phyloP scores from a whole-genome alignment of 306 rosid genomes.

The Phaseolus lunatus region DNA sequence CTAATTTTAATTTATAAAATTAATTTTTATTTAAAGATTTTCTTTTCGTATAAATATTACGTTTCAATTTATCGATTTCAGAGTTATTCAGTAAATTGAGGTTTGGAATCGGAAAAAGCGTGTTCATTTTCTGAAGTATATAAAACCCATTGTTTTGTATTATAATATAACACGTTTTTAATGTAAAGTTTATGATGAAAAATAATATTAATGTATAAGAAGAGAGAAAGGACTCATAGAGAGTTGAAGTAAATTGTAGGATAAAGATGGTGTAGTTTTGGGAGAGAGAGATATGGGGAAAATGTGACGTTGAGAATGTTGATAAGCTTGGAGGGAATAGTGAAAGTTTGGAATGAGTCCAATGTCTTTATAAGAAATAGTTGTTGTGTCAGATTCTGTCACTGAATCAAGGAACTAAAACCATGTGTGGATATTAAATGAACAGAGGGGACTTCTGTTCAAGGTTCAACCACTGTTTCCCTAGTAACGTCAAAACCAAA shows the following conservation, averaged over 20 bases:
- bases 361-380: constrained; percentile 37
- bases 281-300: background rate
- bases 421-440: constrained; percentile 37
- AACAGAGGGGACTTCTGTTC: constrained; percentile 22
- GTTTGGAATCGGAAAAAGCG: background rate
- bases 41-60: no score
- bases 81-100: background rate
- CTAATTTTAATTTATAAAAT: no score
- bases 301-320: background rate
- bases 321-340: background rate
- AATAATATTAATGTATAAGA: no score
- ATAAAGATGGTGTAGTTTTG: no score
- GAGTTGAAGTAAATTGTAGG: background rate
- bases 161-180: no score
- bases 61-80: no score
- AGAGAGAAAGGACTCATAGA: background rate
- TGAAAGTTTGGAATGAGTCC: constrained; percentile 5
- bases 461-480: background rate
- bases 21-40: no score
- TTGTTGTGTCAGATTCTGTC: constrained; percentile 46
- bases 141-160: no score
- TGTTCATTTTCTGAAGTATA: no score
- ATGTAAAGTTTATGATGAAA: no score
- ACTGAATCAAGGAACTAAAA: constrained; percentile 44
- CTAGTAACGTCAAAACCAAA: constrained; percentile 27